Base-by-base conservation (phyloP, 75 land plant species). In the Azolla pinnata region DNA sequence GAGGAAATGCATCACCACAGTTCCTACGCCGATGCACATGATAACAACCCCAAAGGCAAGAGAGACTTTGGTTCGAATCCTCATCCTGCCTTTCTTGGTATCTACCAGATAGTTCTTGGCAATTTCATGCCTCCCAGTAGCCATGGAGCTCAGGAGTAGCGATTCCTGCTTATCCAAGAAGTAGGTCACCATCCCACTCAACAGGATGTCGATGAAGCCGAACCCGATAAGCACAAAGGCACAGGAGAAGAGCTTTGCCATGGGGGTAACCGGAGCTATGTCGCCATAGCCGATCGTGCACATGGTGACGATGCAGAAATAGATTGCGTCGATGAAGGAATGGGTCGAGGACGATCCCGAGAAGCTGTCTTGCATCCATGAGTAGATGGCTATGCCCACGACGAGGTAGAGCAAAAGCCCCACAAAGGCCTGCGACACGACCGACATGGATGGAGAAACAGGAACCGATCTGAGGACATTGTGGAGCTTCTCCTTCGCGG, bases 271-370 rank as follows among this genome's bases (percentile, higher is more conserved):
- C 17, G 71, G 75, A 4, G 63, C 54, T 5, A 72, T 72, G 64
- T 72, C 75, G 18, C 75, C 71, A 31, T 72, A 72, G 4, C 75
- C 75, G 24, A 72, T 54, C 26, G 71, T 72, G 54, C 75, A 72
- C 75, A 72, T 72, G 21, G 71, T 72, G 3, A 72, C 72, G 14
- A 72, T 61, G 47, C 72, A 60, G 44, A 72, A 72, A 44, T 72
- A 72, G 21, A 72, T 26, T 4, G 75, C 75, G 45, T 72, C 75
- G 12, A 67, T 56, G 2, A 61, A 2, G 9, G 31, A 16, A 23
- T 46, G 49, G 23, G 49, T 46, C 4, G 52, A 23, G 12, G 28
- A 31, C 0, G 34, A 21, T 0, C 72, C 75, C 0, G 63, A 60
- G 35, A 67, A 72, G 0, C 67, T 58, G 9, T 67, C 32, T 29